Evolutionary conservation across 768 basidiomycete genomes (phyloP).

Genomic region (Panaeolus papilionaceus): DNA sequence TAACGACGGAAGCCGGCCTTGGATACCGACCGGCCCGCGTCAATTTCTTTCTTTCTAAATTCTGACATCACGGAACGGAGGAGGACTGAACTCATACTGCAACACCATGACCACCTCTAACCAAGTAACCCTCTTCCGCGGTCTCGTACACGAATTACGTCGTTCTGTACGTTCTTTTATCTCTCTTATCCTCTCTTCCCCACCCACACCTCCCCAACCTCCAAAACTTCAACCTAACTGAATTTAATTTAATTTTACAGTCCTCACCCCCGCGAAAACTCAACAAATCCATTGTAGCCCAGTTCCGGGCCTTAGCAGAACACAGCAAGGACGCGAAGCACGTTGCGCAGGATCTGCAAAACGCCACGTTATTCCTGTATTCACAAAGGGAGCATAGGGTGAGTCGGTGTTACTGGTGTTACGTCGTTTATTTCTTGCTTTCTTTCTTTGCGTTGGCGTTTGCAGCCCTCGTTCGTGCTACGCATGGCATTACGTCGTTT

Average conservation of each 20-base stretch:
- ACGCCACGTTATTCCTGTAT: slow-evolving; percentile 68
- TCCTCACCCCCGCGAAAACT: slow-evolving; percentile 43
- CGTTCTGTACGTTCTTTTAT: slow-evolving; percentile 48
- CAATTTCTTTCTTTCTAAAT: neutral
- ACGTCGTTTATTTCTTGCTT: neutral
- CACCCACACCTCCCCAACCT: too few relatives aligned
- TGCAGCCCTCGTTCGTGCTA: neutral
- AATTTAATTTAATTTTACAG: slow-evolving; percentile 13
- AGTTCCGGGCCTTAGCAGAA: slow-evolving; percentile 63
- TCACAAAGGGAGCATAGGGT: slow-evolving; percentile 84
- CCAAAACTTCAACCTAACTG: too few relatives aligned
- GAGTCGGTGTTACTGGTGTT: slow-evolving; percentile 22
- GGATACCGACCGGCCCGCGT: slow-evolving; percentile 4
- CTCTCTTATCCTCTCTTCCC: too few relatives aligned
- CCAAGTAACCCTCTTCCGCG: slow-evolving; percentile 50
- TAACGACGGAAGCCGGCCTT: neutral
- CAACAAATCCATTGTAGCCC: slow-evolving; percentile 49
- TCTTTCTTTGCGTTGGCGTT: neutral
- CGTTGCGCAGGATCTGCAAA: slow-evolving; percentile 57
- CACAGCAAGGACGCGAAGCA: slow-evolving; percentile 28
- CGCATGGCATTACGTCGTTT: too few relatives aligned
- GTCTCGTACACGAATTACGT: slow-evolving; percentile 59
- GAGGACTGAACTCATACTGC: neutral
- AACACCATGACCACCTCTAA: slow-evolving; percentile 27
- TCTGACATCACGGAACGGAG: slow-evolving; percentile 4